Evolutionary conservation across 1,284 basidiomycete genomes (phyloP), one percentile per base, ranked within the genome.

Genomic region (Mycosarcoma maydis): DNA sequence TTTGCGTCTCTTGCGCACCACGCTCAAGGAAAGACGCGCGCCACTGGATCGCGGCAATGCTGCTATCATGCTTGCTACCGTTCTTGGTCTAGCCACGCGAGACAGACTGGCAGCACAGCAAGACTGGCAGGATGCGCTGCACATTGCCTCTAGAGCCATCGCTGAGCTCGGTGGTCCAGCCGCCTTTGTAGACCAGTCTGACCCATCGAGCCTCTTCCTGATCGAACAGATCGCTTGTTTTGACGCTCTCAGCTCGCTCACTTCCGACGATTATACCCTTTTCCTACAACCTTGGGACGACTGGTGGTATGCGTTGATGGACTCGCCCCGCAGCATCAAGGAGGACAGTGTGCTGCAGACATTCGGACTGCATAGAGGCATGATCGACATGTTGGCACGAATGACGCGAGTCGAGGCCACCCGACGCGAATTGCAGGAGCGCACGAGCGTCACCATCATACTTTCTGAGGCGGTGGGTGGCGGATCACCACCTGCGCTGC

Each of bases 181-280:
- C 1, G 66, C 59, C 1, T 64, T 69, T 36, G 55, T 69, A 6
- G 55, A 69, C 32, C 53, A 53, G 24, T 52, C 59, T 16, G 59
- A 69, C 29, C 59, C 59, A 2, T 43, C 66, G 19, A 64, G 66
- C 43, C 55, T 64, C 14, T 69, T 69, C 9, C 54, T 69, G 11
- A 62, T 69, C 43, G 66, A 69, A 55, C 66, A 69, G 52, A 62
- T 69, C 17, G 66, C 66, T 0, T 62, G 58, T 36, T 69, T 62
- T 16, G 66, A 69, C 22, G 59, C 66, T 9, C 59, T 69, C 33
- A 62, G 59, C 55, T 59, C 66, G 29, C 45, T 69, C 17, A 69
- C 59, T 11, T 62, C 59, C 48, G 66, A 69, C 39, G 55, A 62
- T 24, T 62, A 59, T 24, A 55, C 66, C 10, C 66, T 69, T 4